Base-by-base conservation (phyloP, 2,329 filamentous ascomycete species). In the Fusarium marasasianum region DNA sequence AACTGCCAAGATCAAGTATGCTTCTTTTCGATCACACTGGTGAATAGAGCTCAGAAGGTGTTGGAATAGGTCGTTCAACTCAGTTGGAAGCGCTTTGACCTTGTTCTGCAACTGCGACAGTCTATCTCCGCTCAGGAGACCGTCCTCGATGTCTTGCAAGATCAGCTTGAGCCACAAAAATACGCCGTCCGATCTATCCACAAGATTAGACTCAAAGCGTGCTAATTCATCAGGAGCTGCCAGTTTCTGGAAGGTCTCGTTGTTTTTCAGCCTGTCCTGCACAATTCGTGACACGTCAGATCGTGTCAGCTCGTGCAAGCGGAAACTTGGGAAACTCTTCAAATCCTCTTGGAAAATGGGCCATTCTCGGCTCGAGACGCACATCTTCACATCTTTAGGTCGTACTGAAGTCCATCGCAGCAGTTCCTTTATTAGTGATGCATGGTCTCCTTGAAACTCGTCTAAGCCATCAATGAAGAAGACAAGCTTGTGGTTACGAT, bases 211-310 rank as follows among this genome's bases (percentile, higher is more conserved):
- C 13, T 48, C 20, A 48, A 48, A 48, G 1, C 0, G 0, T 15
- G 5, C 24, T 29, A 48, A 8, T 3, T 29, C 6, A 8, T 0
- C 1, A 3, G 45, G 6, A 15, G 0, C 0, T 48, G 26, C 26
- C 6, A 29, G 0, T 1, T 22, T 48, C 26, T 22, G 26, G 4
- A 17, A 48, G 5, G 3, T 3, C 0, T 29, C 1, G 13, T 48
- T 48, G 0, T 22, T 4, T 2, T 22, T 22, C 4, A 48, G 20
- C 2, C 45, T 48, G 9, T 31, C 45, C 0, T 6, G 13, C 3
- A 48, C 45, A 31, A 48, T 48, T 4, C 9, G 1, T 22, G 45
- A 48, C 3, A 31, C 9, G 0, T 48, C 45, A 31, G 45, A 17
- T 8, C 45, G 20, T 0, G 45, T 31, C 26, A 48, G 45, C 13